Evolutionary conservation across 2,329 filamentous ascomycete species (phyloP), one percentile per base, ranked within the genome.

Genomic region (Setomelanomma holmii): DNA sequence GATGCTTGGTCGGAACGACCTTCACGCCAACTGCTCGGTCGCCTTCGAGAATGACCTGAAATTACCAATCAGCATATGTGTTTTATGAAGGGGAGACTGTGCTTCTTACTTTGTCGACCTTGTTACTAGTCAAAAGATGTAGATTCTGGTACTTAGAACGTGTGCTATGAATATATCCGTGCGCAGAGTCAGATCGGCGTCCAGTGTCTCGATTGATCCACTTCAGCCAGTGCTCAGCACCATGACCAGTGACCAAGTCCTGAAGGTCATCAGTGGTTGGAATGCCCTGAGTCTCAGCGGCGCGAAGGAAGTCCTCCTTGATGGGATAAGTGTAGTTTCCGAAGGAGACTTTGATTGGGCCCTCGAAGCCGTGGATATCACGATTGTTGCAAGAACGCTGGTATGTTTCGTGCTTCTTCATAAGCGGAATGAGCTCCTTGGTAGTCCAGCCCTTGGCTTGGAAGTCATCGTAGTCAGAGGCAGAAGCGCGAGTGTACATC

Each of bases 321-420:
- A 93, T 86, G 1, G 89, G 89, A 62, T 93, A 93, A 4, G 87
- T 89, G 74, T 91, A 89, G 75, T 91, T 91, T 33, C 88, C 72
- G 58, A 92, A 92, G 0, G 88, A 91, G 34, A 91, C 89, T 76
- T 91, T 91, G 78, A 92, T 91, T 0, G 90, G 90, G 0, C 90
- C 89, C 27, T 91, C 88, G 49, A 87, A 90, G 1, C 90, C 90
- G 65, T 93, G 90, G 19, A 89, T 72, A 8, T 89, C 86, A 56
- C 83, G 82, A 61, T 81, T 80, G 58, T 80, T 77, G 67, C 71
- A 77, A 10, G 76, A 64, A 40, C 76, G 71, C 55, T 92, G 89
- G 64, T 91, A 92, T 0, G 89, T 91, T 77, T 92, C 89, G 55
- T 91, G 87, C 78, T 92, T 92, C 78, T 79, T 88, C 89, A 91